Evolutionary conservation across 495 filamentous ascomycete genomes (phyloP).

Genomic region (Penicillium dipodomyicola): DNA sequence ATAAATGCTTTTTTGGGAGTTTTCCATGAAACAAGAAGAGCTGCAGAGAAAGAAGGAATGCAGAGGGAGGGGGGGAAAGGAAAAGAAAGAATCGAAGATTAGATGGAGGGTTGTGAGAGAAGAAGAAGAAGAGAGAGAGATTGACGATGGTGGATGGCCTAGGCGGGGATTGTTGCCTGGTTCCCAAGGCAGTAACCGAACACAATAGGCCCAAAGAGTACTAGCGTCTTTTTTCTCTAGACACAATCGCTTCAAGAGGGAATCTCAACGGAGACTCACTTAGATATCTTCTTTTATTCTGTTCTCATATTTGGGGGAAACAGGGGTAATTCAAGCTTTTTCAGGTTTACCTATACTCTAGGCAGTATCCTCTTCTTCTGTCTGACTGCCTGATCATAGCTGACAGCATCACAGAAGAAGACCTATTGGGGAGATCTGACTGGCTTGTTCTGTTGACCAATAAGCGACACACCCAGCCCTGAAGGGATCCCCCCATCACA

Average conservation of each 20-base stretch:
- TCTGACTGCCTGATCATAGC: constrained; percentile 5
- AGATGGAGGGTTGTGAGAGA: constrained; percentile 17
- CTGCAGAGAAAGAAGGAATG: constrained; percentile 39
- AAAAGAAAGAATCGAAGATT: constrained; percentile 36
- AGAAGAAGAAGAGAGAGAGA: constrained; percentile 22
- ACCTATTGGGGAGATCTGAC: constrained; percentile 2
- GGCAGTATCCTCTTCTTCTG: background rate
- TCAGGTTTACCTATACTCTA: background rate
- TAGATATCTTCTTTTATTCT: background rate
- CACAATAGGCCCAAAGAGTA: constrained; percentile 7
- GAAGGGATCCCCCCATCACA: constrained; percentile 23
- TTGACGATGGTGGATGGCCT: constrained; percentile 20
- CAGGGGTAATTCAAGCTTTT: background rate
- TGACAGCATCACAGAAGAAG: background rate
- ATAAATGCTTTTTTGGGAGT: constrained; percentile 21
- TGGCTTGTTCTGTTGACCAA: constrained; percentile 10
- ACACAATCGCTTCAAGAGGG: background rate
- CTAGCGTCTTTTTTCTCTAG: constrained; percentile 8
- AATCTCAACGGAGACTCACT: background rate
- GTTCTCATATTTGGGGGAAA: background rate
- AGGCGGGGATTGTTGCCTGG: constrained; percentile 23
- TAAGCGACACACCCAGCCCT: constrained; percentile 3
- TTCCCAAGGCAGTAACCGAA: constrained; percentile 9
- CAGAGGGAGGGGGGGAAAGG: constrained; percentile 26
- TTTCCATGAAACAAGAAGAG: constrained; percentile 24